These are phyloP conservation scores for Penicillium dipodomyicola DNA, from an alignment of 495 filamentous ascomycete genomes.

Conservation along the genomic window DNA sequence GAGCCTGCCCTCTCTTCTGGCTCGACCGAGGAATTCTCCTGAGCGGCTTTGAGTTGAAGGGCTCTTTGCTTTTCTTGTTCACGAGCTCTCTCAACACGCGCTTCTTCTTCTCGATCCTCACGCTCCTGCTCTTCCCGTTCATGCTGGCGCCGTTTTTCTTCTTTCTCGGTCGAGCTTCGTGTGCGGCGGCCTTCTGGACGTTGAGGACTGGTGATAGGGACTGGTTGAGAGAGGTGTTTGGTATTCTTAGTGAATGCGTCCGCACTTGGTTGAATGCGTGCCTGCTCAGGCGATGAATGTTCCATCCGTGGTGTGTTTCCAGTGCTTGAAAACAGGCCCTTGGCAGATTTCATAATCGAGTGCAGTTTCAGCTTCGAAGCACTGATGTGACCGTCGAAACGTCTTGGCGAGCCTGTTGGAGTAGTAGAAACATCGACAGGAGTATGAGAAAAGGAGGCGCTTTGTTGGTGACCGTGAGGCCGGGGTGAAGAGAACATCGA, in stretches of 20 bases:
- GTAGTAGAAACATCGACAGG: conserved; percentile 53
- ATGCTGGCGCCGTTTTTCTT: conserved; percentile 61
- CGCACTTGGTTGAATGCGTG: conserved; percentile 22
- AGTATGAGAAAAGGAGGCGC: conserved; percentile 62
- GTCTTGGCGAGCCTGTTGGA: conserved; percentile 68
- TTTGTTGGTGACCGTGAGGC: conserved; percentile 55
- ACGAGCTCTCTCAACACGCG: conserved; percentile 59
- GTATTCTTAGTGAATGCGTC: conserved; percentile 12
- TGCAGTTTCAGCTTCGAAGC: conserved; percentile 85
- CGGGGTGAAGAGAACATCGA: conserved; percentile 48
- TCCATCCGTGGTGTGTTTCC: conserved; percentile 72
- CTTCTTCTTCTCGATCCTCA: conserved; percentile 56
- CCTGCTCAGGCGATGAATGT: conserved; percentile 44
- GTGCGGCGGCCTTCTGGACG: conserved; percentile 57
- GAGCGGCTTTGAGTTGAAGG: conserved; percentile 36
- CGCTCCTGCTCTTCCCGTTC: conserved; percentile 51
- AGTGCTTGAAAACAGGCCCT: conserved; percentile 76
- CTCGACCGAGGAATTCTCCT: conserved; percentile 36
- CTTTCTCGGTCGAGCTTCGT: conserved; percentile 70
- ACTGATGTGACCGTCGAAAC: conserved; percentile 76
- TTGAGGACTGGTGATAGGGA: conserved; percentile 30
- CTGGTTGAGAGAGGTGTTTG: conserved; percentile 21
- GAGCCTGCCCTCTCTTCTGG: conserved; percentile 41
- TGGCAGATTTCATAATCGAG: conserved; percentile 82
- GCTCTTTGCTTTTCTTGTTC: conserved; percentile 62